Percentiles rank a stretch among this genome's conserved stretches.
These are phyloP conservation scores for Stylosanthes scabra DNA, from an alignment of 331 rosid genomes.

Conservation along the genomic window DNA sequence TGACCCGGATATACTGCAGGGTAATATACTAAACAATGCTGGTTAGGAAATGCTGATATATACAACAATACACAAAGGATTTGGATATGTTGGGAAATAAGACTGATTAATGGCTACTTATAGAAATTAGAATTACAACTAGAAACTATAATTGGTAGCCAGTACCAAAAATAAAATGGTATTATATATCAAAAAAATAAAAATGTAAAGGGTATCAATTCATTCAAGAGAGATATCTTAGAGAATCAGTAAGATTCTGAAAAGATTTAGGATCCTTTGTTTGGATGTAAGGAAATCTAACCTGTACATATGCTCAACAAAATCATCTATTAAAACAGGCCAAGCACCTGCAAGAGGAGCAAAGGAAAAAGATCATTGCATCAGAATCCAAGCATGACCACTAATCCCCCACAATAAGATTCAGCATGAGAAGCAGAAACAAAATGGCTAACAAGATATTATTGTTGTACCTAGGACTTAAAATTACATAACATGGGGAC, in stretches of 20 bases:
- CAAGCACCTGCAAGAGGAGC: slow-evolving; percentile 83
- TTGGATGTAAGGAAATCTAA: slow-evolving; percentile 47
- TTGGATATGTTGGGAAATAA: too few relatives aligned
- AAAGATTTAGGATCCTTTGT: slow-evolving; percentile 22
- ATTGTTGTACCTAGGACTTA: slow-evolving; percentile 3
- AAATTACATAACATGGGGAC: slow-evolving; percentile 23
- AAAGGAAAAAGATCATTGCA: not conserved
- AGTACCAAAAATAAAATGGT: too few relatives aligned
- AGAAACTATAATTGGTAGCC: too few relatives aligned
- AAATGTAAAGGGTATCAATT: too few relatives aligned
- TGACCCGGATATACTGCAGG: slow-evolving; percentile 68
- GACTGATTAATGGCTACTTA: too few relatives aligned
- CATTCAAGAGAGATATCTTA: too few relatives aligned
- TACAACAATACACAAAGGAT: too few relatives aligned
- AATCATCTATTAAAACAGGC: slow-evolving; percentile 97
- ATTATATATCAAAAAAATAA: too few relatives aligned
- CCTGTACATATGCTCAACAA: slow-evolving; percentile 98
- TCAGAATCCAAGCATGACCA: slow-evolving; percentile 26
- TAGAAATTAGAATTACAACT: too few relatives aligned
- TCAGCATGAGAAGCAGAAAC: slow-evolving; percentile 26
- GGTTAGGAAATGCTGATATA: slow-evolving; percentile 23
- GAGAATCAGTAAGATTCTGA: slow-evolving; percentile 8
- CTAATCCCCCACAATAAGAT: not conserved
- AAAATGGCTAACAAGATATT: slow-evolving; percentile 18
- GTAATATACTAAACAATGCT: slow-evolving; percentile 25